These are phyloP conservation scores for Lactuca sativa DNA, from an alignment of 129 eudicot genomes.

Conservation along the genomic window DNA sequence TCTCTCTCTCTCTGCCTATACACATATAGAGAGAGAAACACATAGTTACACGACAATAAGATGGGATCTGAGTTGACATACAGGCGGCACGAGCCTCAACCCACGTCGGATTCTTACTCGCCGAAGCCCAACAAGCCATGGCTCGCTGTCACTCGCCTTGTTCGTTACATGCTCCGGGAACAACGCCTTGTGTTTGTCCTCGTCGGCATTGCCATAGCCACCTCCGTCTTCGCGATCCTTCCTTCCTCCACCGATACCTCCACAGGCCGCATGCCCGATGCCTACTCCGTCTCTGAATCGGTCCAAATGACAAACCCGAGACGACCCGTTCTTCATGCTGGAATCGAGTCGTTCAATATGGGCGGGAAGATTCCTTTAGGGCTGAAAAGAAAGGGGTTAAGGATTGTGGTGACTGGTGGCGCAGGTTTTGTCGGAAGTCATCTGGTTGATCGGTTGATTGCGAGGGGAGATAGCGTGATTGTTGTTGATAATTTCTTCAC, in stretches of 20 bases:
- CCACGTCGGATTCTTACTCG: conserved; percentile 38
- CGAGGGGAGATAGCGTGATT: conserved; percentile 81
- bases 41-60: not conserved
- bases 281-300: conserved; percentile 34
- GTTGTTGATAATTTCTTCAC: conserved; percentile 94
- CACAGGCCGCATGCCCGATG: conserved; percentile 7
- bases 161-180: conserved; percentile 66
- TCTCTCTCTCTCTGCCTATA: not conserved
- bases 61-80: conserved; percentile 68
- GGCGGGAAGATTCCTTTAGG: conserved; percentile 84
- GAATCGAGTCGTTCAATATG: conserved; percentile 42
- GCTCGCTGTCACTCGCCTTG: conserved; percentile 37
- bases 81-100: conserved; percentile 66
- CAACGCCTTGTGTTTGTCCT: conserved; percentile 70
- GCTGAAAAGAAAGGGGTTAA: conserved; percentile 55
- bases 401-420: conserved; percentile 92
- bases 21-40: conserved; percentile 16
- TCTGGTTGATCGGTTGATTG: conserved; percentile 75
- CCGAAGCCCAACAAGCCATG: conserved; percentile 63
- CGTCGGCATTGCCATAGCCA: conserved; percentile 67
- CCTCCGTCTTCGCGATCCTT: conserved; percentile 49
- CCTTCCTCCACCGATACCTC: conserved; percentile 24
- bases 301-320: conserved; percentile 20
- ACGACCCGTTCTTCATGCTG: conserved; percentile 28
- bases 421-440: conserved; percentile 96